Conservation (phyloP, 495 filamentous ascomycete species). For the Penicillium egyptiacum region DNA sequence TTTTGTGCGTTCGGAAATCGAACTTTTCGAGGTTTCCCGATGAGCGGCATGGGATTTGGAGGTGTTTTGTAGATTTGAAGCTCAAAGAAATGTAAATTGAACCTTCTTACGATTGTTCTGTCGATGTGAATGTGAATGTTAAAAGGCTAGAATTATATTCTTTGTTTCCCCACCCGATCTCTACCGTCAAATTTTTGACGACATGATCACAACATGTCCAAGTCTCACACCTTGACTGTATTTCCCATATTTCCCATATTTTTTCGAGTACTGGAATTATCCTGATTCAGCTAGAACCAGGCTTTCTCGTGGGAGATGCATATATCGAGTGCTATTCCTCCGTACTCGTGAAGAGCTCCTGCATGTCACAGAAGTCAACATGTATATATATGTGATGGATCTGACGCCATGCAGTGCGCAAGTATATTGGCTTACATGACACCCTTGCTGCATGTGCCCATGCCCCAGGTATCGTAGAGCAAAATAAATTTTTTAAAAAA, state of each 20-base stretch:
- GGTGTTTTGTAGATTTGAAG: background rate
- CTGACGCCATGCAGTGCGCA: background rate
- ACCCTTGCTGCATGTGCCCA: conserved; percentile 3
- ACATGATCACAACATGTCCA: background rate
- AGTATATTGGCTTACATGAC: background rate
- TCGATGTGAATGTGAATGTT: conserved; percentile 7
- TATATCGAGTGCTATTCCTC: background rate
- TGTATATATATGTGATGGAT: background rate
- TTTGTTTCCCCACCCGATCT: conserved; percentile 4
- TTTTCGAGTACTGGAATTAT: too few relatives aligned
- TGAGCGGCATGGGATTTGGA: conserved; percentile 35
- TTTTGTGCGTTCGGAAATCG: conserved; percentile 30
- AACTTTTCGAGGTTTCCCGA: conserved; percentile 43
- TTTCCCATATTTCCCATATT: too few relatives aligned
- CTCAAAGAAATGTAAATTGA: background rate
- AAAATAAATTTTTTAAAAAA: background rate
- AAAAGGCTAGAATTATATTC: background rate
- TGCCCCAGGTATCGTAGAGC: background rate
- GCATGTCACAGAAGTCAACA: conserved; percentile 1
- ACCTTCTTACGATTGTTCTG: conserved; percentile 6
- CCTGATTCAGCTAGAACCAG: background rate
- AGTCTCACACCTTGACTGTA: too few relatives aligned
- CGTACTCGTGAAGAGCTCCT: conserved; percentile 4
- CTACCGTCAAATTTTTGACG: background rate
- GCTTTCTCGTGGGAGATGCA: background rate